phyloP scores from a whole-genome alignment of 352 stramenopile species.

The Globisporangium emineosum region DNA sequence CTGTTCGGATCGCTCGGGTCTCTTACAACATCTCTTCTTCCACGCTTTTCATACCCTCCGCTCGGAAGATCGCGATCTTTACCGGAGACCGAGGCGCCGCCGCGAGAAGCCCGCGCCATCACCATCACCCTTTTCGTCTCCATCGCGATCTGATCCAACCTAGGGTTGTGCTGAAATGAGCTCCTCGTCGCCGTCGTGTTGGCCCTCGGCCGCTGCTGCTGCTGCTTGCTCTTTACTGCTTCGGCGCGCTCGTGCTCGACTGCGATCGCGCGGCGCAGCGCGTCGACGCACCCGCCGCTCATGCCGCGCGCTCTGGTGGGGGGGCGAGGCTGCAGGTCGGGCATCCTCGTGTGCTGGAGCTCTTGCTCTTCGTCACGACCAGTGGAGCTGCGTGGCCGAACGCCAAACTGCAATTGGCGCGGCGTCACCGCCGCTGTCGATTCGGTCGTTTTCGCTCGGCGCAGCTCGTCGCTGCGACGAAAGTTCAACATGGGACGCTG shows the following conservation, averaged over 20 bases:
- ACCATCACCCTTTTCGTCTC: constrained; percentile 16
- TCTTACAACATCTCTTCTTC: not conserved
- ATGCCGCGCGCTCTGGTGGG: not conserved
- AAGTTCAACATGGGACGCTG: constrained; percentile 18
- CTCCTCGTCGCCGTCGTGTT: not conserved
- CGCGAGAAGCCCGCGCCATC: constrained; percentile 6
- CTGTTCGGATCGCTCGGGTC: not conserved
- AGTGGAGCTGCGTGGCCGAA: not conserved
- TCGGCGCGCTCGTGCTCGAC: constrained; percentile 2
- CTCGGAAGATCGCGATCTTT: constrained; percentile 4
- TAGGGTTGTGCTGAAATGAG: not conserved
- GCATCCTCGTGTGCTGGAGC: not conserved
- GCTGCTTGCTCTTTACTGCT: not conserved
- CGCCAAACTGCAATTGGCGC: constrained; percentile 1
- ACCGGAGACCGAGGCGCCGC: not conserved
- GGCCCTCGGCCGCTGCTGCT: not conserved
- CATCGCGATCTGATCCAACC: not conserved
- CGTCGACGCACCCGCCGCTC: not conserved
- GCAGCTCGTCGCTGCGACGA: constrained; percentile 6
- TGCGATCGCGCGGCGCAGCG: constrained; percentile 6
- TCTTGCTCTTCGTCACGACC: constrained; percentile 1
- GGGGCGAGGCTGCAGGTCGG: not conserved
- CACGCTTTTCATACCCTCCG: not conserved
- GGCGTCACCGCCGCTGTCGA: not conserved
- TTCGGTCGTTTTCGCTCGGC: not conserved